These are phyloP conservation scores for Glarea lozoyensis DNA, from an alignment of 495 filamentous ascomycete species.

Conservation along the genomic window DNA sequence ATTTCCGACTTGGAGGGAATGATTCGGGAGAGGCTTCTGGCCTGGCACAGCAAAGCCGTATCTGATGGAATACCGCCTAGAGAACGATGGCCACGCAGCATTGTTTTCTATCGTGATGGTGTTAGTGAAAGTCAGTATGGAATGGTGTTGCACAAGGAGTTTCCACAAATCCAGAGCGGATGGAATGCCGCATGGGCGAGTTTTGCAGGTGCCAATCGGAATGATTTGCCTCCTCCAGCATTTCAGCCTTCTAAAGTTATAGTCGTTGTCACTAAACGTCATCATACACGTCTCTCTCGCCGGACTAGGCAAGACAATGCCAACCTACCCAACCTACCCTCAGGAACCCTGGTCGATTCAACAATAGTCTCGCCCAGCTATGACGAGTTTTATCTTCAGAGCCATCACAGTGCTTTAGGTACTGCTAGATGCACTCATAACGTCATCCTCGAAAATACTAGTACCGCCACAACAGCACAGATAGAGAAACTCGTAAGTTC, in stretches of 20 bases:
- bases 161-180: constrained; percentile 46
- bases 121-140: constrained; percentile 77
- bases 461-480: not conserved
- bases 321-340: constrained; percentile 48
- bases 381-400: constrained; percentile 78
- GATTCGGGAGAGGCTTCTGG: constrained; percentile 28
- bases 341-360: constrained; percentile 79
- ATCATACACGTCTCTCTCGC: constrained; percentile 79
- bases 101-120: constrained; percentile 82
- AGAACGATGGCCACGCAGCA: constrained; percentile 47
- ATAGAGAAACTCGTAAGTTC: constrained; percentile 3
- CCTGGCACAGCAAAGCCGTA: not conserved
- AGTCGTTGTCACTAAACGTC: constrained; percentile 70
- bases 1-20: not conserved
- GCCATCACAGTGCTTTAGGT: constrained; percentile 76
- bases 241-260: constrained; percentile 38
- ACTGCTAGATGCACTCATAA: constrained; percentile 73
- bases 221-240: not conserved
- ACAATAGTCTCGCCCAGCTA: constrained; percentile 61
- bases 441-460: constrained; percentile 62
- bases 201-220: not conserved
- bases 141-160: constrained; percentile 39
- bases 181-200: constrained; percentile 27
- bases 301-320: constrained; percentile 30
- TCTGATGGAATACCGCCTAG: not conserved